phyloP scores from a whole-genome alignment of 1,284 basidiomycete species.

The Hypsizygus ulmarius region DNA sequence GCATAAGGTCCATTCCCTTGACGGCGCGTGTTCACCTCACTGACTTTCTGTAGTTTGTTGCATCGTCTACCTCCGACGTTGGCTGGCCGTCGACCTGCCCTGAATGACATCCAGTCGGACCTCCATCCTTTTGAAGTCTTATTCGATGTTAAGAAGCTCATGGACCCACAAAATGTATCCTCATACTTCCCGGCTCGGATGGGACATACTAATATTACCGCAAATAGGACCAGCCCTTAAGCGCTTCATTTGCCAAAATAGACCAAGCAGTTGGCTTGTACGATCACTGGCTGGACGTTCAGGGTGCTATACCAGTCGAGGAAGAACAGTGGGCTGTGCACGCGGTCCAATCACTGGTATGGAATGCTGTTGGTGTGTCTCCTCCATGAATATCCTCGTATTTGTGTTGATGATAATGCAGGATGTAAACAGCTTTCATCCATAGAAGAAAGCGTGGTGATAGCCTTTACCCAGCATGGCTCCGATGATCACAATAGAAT shows the following conservation, averaged over 20 bases:
- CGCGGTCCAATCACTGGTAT: slow-evolving; percentile 67
- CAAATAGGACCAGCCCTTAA: slow-evolving; percentile 68
- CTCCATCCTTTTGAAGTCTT: slow-evolving; percentile 74
- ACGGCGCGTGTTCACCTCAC: slow-evolving; percentile 6
- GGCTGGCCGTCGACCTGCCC: slow-evolving; percentile 43
- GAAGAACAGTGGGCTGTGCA: slow-evolving; percentile 70
- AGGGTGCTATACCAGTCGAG: slow-evolving; percentile 46
- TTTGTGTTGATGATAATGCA: slow-evolving; percentile 26
- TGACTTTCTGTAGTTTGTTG: slow-evolving; percentile 48
- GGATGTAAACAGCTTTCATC: slow-evolving; percentile 65
- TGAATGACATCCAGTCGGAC: slow-evolving; percentile 76
- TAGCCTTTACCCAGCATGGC: slow-evolving; percentile 59
- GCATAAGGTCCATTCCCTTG: slow-evolving; percentile 54
- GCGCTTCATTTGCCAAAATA: slow-evolving; percentile 64
- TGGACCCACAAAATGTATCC: slow-evolving; percentile 52
- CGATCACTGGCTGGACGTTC: slow-evolving; percentile 64
- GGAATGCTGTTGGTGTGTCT: slow-evolving; percentile 61
- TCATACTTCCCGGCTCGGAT: background rate
- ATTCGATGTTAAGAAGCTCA: slow-evolving; percentile 65
- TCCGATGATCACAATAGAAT: slow-evolving; percentile 60
- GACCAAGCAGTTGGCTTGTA: slow-evolving; percentile 65
- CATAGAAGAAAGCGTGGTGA: slow-evolving; percentile 67
- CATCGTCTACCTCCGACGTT: slow-evolving; percentile 60
- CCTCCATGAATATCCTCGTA: background rate
- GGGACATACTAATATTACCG: background rate